Conservation (phyloP, 305 asterid genomes). For the Petunia hybrid region DNA sequence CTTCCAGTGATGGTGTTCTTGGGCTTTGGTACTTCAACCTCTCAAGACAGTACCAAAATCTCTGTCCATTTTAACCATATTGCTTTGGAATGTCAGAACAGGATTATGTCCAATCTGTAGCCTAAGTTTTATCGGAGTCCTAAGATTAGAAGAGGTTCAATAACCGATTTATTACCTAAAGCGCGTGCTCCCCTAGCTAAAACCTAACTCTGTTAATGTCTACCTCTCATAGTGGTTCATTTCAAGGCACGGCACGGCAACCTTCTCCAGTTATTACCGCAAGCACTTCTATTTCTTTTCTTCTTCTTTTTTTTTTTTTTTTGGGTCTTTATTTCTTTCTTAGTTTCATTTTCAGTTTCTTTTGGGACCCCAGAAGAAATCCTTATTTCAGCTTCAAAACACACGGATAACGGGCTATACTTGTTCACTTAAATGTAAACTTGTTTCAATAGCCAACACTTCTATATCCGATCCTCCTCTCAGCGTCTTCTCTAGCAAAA, state of each 20-base stretch:
- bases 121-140: neutral
- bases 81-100: neutral
- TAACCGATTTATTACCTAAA: neutral
- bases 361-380: neutral
- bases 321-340: neutral
- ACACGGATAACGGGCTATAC: neutral
- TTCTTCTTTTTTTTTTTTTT: neutral
- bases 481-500: neutral
- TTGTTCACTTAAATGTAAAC: neutral
- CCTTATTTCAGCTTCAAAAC: neutral
- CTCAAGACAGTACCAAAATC: neutral
- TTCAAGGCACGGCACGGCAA: neutral
- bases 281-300: neutral
- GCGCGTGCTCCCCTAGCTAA: neutral
- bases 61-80: neutral
- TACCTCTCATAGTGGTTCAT: neutral
- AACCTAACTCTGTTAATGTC: neutral
- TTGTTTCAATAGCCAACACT: neutral
- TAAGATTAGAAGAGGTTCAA: neutral
- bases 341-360: too few relatives aligned
- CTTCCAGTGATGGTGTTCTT: neutral
- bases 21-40: neutral
- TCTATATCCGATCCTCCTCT: neutral
- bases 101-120: neutral
- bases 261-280: neutral